These are phyloP conservation scores for Gynandropsis gynandra DNA, from an alignment of 345 rosid genomes.

Conservation along the genomic window DNA sequence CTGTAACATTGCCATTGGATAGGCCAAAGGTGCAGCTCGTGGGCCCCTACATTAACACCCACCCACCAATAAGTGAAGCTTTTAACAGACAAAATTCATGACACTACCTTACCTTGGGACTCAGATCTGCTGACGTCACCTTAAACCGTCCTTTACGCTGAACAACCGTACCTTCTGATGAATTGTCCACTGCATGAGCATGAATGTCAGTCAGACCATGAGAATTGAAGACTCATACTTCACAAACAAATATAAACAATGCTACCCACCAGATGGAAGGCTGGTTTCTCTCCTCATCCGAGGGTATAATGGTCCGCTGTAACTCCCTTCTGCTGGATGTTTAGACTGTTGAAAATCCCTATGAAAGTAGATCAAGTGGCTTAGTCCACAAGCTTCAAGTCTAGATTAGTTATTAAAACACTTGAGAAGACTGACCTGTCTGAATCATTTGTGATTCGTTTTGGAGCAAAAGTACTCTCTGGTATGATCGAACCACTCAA, in stretches of 20 bases:
- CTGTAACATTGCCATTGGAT: conserved; percentile 35
- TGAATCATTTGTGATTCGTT: conserved; percentile 44
- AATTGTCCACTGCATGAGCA: conserved; percentile 53
- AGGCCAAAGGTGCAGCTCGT: conserved; percentile 40
- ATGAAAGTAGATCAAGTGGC: conserved; percentile 21
- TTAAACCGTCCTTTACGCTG: conserved; percentile 89
- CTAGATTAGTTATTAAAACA: conserved; percentile 7
- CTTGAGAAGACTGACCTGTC: conserved; percentile 47
- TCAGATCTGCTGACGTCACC: conserved; percentile 70
- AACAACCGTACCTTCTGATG: conserved; percentile 69
- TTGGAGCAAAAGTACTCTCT: conserved; percentile 42
- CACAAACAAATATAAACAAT: conserved; percentile 13
- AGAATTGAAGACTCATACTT: conserved; percentile 2
- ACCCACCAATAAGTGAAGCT: background rate
- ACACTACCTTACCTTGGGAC: conserved; percentile 62
- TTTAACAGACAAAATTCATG: background rate
- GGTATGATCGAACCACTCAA: conserved; percentile 58
- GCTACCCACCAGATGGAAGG: conserved; percentile 37
- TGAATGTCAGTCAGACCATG: conserved; percentile 12
- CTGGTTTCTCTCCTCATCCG: conserved; percentile 60
- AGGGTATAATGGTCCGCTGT: conserved; percentile 61
- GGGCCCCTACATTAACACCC: conserved; percentile 50
- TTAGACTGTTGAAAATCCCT: conserved; percentile 64
- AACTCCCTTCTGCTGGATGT: conserved; percentile 54
- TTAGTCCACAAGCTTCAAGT: conserved; percentile 12